Evolutionary conservation across 2,329 filamentous ascomycete genomes (phyloP), one percentile per base, ranked within the genome.

Genomic region (Xylaria multiplex): DNA sequence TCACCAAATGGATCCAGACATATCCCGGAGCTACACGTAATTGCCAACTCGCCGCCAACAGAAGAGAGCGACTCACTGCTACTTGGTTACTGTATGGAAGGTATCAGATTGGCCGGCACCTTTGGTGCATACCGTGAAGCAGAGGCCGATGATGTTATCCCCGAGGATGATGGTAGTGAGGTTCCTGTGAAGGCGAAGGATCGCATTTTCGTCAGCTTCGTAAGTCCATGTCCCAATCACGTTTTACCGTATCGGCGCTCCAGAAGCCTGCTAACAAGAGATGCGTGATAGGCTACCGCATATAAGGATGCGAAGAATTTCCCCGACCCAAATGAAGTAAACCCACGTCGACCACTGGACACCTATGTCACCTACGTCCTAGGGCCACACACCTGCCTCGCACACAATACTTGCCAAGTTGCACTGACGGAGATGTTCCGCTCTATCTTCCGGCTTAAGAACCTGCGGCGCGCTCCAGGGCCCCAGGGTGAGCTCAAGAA

Each of bases 51-150:
- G 45, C 82, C 87, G 4, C 81, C 84, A 0, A 80, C 81, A 1
- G 83, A 86, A 13, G 86, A 89, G 68, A 85, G 84, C 0, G 90
- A 93, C 69, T 83, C 87, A 1, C 79, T 86, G 40, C 82, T 95
- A 2, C 82, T 91, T 1, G 89, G 88, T 45, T 93, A 92, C 74
- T 88, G 86, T 49, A 83, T 91, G 81, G 93, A 93, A 77, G 91
- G 88, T 16, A 84, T 91, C 62, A 88, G 91, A 45, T 82, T 94
- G 59, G 87, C 88, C 3, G 87, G 88, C 11, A 86, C 86, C 0
- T 86, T 88, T 61, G 85, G 86, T 9, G 81, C 88, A 1, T 89
- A 87, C 80, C 87, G 90, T 45, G 80, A 86, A 62, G 86, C 85
- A 2, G 77, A 82, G 0, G 77, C 74, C 0, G 73, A 79, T 19